Evolutionary conservation across 2,329 filamentous ascomycete species (phyloP).

Genomic region (Fusarium bulbicola): DNA sequence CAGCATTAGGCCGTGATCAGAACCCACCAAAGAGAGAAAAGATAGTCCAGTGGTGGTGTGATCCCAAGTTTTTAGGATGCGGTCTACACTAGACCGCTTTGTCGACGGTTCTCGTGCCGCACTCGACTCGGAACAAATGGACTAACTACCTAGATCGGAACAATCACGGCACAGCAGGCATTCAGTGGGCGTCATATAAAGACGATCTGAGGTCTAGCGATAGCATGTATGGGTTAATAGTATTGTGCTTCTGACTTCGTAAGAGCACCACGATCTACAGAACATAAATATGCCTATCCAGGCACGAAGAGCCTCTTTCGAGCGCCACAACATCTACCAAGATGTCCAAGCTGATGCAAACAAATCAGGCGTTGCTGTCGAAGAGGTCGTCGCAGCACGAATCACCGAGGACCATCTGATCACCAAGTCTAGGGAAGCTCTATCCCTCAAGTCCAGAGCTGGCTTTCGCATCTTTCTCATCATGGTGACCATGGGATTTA

Average conservation of each 20-base stretch:
- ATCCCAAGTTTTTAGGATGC: fast-evolving
- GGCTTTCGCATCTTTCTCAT: conserved; percentile 32
- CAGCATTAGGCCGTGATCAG: background rate
- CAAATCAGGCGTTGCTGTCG: conserved; percentile 34
- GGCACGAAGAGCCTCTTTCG: conserved; percentile 1
- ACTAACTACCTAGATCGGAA: too few species aligned
- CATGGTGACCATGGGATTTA: conserved; percentile 27
- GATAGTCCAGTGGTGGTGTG: background rate
- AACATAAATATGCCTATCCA: background rate
- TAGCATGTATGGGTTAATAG: fast-evolving
- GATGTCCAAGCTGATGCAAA: conserved; percentile 30
- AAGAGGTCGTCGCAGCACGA: conserved; percentile 32
- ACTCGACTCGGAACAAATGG: background rate
- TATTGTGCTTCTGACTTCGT: fast-evolving
- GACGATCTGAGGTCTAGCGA: background rate
- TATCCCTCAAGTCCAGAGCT: conserved; percentile 26
- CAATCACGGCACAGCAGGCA: background rate
- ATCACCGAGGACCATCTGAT: conserved; percentile 37
- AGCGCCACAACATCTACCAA: conserved; percentile 22
- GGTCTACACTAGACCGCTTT: too few species aligned
- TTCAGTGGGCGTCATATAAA: background rate
- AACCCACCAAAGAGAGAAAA: background rate
- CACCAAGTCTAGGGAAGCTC: conserved; percentile 25
- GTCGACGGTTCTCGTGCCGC: background rate
- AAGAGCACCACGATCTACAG: too few species aligned